Evolutionary conservation across 2,329 filamentous ascomycete genomes (phyloP).

Genomic region (Hypoxylon rubiginosum): DNA sequence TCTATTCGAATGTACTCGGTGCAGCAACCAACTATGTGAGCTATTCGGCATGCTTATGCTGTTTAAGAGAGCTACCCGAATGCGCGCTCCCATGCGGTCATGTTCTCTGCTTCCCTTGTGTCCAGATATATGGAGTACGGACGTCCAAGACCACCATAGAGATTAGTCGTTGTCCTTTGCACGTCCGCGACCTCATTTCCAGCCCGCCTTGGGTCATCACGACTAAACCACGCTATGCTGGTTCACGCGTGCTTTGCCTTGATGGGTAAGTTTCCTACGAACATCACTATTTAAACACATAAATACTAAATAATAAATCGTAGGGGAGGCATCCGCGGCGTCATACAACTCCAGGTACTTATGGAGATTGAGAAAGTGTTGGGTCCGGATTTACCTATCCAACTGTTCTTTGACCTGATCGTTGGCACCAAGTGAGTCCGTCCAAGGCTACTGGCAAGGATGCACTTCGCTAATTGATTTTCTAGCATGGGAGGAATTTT

Average conservation of each 20-base stretch:
- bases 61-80: constrained; percentile 51
- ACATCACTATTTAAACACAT: not conserved
- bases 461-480: constrained; percentile 13
- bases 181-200: constrained; percentile 49
- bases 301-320: constrained; percentile 2
- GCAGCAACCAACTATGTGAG: constrained; percentile 48
- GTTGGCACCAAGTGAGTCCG: constrained; percentile 50
- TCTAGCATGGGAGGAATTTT: constrained; percentile 50
- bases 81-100: constrained; percentile 52
- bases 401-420: constrained; percentile 52
- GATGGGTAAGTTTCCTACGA: constrained; percentile 45
- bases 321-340: constrained; percentile 50
- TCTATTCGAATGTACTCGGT: constrained; percentile 50
- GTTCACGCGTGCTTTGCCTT: constrained; percentile 48
- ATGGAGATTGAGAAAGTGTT: constrained; percentile 50
- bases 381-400: constrained; percentile 49
- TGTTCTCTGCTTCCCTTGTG: constrained; percentile 50
- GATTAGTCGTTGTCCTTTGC: constrained; percentile 50
- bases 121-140: constrained; percentile 49
- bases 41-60: constrained; percentile 52
- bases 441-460: not conserved
- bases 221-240: constrained; percentile 50
- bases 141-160: constrained; percentile 53
- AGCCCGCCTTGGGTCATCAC: constrained; percentile 50
- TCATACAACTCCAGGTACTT: constrained; percentile 50